Percentiles rank a stretch among this genome's conserved stretches.
phyloP scores from a whole-genome alignment of 768 basidiomycete species.

The Pisolithus tinctorius region DNA sequence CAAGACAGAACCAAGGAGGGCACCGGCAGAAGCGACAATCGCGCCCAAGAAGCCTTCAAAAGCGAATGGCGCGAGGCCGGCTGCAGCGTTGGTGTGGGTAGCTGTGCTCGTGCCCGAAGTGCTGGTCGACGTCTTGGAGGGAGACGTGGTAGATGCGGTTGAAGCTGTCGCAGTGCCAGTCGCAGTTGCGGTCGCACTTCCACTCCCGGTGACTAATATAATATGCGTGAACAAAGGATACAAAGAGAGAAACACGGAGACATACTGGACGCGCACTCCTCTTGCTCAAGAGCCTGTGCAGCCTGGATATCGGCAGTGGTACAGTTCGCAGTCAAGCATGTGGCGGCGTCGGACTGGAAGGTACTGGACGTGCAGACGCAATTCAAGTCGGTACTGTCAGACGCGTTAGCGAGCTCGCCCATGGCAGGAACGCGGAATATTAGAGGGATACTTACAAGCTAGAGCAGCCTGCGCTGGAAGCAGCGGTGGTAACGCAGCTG shows the following conservation, averaged over 20 bases:
- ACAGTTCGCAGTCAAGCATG: conserved; percentile 29
- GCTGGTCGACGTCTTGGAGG: neutral
- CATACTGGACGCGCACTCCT: conserved; percentile 27
- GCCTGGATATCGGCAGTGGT: conserved; percentile 21
- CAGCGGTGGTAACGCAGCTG: conserved; percentile 2
- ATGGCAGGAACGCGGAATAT: neutral
- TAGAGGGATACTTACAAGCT: conserved; percentile 18
- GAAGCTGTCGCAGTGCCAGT: neutral
- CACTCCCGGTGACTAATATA: neutral
- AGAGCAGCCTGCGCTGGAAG: neutral
- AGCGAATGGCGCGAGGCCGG: conserved; percentile 12
- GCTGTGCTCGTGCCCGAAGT: neutral
- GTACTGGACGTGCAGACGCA: neutral
- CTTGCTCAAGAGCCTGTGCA: conserved; percentile 24
- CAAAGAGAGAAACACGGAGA: neutral
- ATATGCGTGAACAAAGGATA: too few species aligned
- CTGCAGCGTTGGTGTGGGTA: conserved; percentile 11
- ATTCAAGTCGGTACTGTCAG: neutral
- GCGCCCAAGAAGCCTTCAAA: conserved; percentile 13
- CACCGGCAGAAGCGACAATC: conserved; percentile 21
- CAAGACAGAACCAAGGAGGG: conserved; percentile 19
- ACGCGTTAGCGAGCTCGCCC: neutral
- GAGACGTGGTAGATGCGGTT: neutral
- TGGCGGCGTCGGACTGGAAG: conserved; percentile 24
- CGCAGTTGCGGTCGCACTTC: neutral